Evolutionary conservation across 2,329 filamentous ascomycete species (phyloP).

Genomic region (Dactylellina cionopaga): DNA sequence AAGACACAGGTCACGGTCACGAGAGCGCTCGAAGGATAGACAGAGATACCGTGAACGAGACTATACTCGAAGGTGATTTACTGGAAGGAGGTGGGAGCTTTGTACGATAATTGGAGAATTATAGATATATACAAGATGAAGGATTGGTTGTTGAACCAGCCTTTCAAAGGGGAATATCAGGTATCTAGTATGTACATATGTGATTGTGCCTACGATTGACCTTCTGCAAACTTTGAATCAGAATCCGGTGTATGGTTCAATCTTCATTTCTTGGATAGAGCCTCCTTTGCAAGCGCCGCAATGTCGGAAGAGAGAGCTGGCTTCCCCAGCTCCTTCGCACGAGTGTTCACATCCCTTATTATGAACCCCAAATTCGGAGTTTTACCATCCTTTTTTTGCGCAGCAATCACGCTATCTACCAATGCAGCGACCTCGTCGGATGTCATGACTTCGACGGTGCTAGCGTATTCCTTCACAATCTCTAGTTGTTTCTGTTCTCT

Average conservation of each 20-base stretch:
- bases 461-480: constrained; percentile 64
- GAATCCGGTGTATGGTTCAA: background rate
- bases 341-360: constrained; percentile 68
- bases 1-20: constrained; percentile 39
- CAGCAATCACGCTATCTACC: constrained; percentile 67
- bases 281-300: constrained; percentile 3
- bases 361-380: constrained; percentile 71
- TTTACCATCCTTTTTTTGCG: constrained; percentile 63
- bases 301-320: background rate
- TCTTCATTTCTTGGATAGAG: background rate
- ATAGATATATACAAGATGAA: constrained; percentile 18
- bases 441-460: constrained; percentile 70
- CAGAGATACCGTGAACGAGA: constrained; percentile 47
- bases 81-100: background rate
- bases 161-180: background rate
- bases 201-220: no score
- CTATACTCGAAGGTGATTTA: constrained; percentile 23
- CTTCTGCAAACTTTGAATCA: background rate
- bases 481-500: constrained; percentile 75
- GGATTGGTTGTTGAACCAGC: background rate
- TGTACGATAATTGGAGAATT: constrained; percentile 42
- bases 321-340: constrained; percentile 56
- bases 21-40: constrained; percentile 46
- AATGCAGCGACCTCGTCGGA: constrained; percentile 69
- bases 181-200: background rate